A percentile compares a stretch with the other conserved stretches of the same genome.
phyloP scores from a whole-genome alignment of 768 basidiomycete genomes.

The Serendipita vermifera region DNA sequence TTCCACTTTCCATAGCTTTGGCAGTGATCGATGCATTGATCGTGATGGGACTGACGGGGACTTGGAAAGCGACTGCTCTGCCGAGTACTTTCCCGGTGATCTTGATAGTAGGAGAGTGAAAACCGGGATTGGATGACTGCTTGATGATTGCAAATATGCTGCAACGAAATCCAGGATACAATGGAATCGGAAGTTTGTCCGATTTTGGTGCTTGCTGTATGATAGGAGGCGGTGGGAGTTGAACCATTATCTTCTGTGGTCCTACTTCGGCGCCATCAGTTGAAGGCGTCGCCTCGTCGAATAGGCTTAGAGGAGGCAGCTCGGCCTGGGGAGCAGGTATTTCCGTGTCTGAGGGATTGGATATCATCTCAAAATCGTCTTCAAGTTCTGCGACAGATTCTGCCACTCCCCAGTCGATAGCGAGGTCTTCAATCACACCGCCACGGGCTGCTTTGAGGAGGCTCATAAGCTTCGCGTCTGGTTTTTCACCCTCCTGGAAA shows the following conservation, averaged over 20 bases:
- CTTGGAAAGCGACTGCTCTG: slow-evolving; percentile 10
- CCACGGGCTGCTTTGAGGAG: slow-evolving; percentile 13
- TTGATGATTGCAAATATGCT: background rate
- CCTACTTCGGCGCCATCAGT: background rate
- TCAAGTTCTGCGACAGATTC: background rate
- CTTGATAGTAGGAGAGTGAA: background rate
- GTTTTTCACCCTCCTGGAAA: slow-evolving; percentile 10
- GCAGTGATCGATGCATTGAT: background rate
- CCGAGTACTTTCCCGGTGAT: slow-evolving; percentile 2
- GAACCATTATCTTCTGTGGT: background rate
- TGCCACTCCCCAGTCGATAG: slow-evolving; percentile 11
- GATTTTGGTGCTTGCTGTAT: background rate
- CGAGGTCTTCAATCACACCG: slow-evolving; percentile 9
- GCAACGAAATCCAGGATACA: slow-evolving; percentile 7
- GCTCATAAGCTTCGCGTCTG: slow-evolving; percentile 13
- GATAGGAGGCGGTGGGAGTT: background rate
- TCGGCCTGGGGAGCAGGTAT: background rate
- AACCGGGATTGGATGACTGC: slow-evolving; percentile 2
- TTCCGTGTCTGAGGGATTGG: background rate
- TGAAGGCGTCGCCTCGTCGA: background rate
- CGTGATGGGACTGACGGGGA: slow-evolving; percentile 6
- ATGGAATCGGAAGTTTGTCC: background rate
- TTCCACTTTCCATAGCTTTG: background rate
- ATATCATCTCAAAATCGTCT: slow-evolving; percentile 13
- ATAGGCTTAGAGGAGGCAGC: background rate